Evolutionary conservation across 2,329 filamentous ascomycete species (phyloP).

Genomic region (Talaromyces piceae): DNA sequence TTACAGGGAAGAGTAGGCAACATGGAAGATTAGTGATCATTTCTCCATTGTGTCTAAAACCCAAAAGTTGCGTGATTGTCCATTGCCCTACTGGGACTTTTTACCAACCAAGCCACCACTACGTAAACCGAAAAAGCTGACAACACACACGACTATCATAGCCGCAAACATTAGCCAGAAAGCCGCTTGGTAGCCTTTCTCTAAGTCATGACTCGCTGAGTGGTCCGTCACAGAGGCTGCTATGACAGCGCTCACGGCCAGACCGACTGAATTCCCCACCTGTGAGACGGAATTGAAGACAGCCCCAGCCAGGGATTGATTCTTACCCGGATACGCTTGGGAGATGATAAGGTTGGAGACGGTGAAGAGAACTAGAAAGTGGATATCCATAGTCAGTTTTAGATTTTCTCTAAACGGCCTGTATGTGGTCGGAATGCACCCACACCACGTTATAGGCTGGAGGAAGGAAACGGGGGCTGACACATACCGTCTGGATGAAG

Average conservation of each 20-base stretch:
- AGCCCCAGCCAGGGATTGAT: slow-evolving; percentile 52
- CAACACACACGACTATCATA: slow-evolving; percentile 30
- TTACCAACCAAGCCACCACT: slow-evolving; percentile 42
- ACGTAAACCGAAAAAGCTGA: slow-evolving; percentile 39
- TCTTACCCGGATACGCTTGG: slow-evolving; percentile 48
- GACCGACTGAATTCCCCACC: slow-evolving; percentile 47
- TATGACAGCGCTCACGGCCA: slow-evolving; percentile 46
- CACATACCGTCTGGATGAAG: slow-evolving; percentile 33
- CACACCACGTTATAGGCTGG: neutral
- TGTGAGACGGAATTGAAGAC: slow-evolving; percentile 55
- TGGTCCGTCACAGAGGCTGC: slow-evolving; percentile 32
- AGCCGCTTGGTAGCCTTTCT: slow-evolving; percentile 45
- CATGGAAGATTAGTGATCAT: too few species aligned
- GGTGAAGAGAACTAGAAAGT: slow-evolving; percentile 42
- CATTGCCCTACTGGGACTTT: neutral
- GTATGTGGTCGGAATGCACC: neutral
- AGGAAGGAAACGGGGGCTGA: neutral
- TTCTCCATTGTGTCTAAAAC: too few species aligned
- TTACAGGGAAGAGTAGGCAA: too few species aligned
- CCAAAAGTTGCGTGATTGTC: too few species aligned
- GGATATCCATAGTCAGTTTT: slow-evolving; percentile 12
- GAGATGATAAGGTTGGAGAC: slow-evolving; percentile 49
- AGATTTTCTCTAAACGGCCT: too few species aligned
- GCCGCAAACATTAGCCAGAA: slow-evolving; percentile 49
- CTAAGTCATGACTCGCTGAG: slow-evolving; percentile 29